Evolutionary conservation across 768 basidiomycete species (phyloP), one percentile per base, ranked within the genome.

Genomic region (Psilocybe tampanensis): DNA sequence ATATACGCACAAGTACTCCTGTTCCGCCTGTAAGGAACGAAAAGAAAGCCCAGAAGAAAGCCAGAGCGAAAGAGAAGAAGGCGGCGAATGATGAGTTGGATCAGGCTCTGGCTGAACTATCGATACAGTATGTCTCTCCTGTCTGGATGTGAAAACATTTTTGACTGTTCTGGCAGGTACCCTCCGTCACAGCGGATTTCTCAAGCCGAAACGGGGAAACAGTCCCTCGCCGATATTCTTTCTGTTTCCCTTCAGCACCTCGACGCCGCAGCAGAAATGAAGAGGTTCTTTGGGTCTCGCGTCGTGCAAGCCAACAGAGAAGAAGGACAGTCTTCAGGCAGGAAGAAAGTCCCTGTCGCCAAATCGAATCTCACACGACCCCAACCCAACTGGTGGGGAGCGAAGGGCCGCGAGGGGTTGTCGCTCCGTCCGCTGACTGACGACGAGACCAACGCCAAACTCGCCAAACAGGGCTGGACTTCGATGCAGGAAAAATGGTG

Each of bases 241-340:
- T 76, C 90, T 0, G 87, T 96, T n/a, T 93, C 92, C 0, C 77
- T 88, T 1, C 76, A 88, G 39, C 81, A 93, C 63, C 84, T 99
- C 15, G 94, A 98, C 60, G 80, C 87, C 11, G 94, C 96, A 57
- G 89, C 89, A 0, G 97, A 99, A 68, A 83, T 98, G 73, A 86
- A 90, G 54, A 89, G 86, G 60, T 96, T 98, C 80, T 99, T 99
- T 67, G 96, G 96, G 1, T 83, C 92, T 18, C 91, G 88, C 65
- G 95, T 97, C 55, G 83, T 98, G 8, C 77, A 79, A n/a, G 84
- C 88, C 2, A 80, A 78, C 24, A 84, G 83, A 18, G 67, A 76
- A 13, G 58, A 74, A 19, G 60, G 44, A 15, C 66, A 74, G 3
- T 69, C 78, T 2, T 52, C 69, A 0, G 68, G 72, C 54, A 65